A percentile compares a stretch with the other conserved stretches of the same genome.
phyloP scores from a whole-genome alignment of 2,329 filamentous ascomycete genomes.

The Pseudopithomyces maydicus region DNA sequence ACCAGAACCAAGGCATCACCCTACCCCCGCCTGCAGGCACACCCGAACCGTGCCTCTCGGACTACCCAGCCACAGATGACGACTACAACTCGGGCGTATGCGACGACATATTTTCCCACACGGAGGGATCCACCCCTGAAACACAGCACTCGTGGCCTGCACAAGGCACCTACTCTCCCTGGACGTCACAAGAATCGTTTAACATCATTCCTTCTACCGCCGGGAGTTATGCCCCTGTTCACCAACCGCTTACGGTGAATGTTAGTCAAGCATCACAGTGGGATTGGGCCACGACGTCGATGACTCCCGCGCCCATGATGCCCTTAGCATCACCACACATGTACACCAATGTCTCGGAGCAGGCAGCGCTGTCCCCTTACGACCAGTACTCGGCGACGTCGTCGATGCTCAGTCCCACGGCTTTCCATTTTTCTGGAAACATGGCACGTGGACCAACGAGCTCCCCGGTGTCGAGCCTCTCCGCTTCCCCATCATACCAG shows the following conservation, averaged over 20 bases:
- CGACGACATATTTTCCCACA: constrained; percentile 22
- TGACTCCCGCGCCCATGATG: constrained; percentile 22
- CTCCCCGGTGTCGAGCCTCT: constrained; percentile 16
- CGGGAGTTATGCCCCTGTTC: constrained; percentile 15
- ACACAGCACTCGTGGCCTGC: constrained; percentile 28
- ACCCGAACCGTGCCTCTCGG: constrained; percentile 19
- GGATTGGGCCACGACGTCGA: constrained; percentile 23
- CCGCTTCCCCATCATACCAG: constrained; percentile 20
- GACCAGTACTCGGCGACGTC: constrained; percentile 19
- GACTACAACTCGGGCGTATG: constrained; percentile 21
- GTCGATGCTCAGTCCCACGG: constrained; percentile 18
- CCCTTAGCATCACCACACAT: constrained; percentile 17
- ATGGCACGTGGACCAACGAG: constrained; percentile 13
- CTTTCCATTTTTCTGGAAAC: constrained; percentile 19
- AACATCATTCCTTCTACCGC: constrained; percentile 15
- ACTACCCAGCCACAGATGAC: constrained; percentile 24
- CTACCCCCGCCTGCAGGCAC: constrained; percentile 29
- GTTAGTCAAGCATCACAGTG: constrained; percentile 18
- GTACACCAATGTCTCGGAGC: constrained; percentile 9
- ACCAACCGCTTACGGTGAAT: constrained; percentile 15
- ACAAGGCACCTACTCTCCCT: constrained; percentile 25
- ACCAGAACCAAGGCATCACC: constrained; percentile 35
- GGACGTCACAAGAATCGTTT: constrained; percentile 31
- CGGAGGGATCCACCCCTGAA: constrained; percentile 24
- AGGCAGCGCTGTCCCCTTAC: constrained; percentile 15